phyloP scores from a whole-genome alignment of 1,284 basidiomycete genomes.

The Ceratobasidium sp. region DNA sequence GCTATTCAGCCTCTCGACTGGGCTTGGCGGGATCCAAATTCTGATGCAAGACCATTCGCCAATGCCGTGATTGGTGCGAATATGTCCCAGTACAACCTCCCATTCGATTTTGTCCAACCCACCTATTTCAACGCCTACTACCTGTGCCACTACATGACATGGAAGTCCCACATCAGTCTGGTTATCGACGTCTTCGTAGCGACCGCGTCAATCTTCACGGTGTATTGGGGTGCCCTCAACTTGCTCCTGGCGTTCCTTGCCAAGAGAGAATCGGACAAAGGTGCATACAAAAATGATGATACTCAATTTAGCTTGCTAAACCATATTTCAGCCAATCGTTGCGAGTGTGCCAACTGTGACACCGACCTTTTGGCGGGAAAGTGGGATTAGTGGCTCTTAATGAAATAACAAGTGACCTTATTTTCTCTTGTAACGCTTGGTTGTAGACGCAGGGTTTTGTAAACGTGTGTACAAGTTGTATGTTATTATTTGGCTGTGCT shows the following conservation, averaged over 20 bases:
- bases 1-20: not conserved
- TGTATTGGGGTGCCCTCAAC: too few species aligned
- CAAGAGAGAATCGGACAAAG: not conserved
- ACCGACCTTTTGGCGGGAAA: too few species aligned
- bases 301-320: not conserved
- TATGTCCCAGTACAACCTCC: not conserved
- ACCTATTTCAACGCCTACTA: not conserved
- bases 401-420: too few species aligned
- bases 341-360: not conserved
- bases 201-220: not conserved
- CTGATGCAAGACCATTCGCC: too few species aligned
- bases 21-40: not conserved
- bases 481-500: not conserved
- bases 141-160: conserved; percentile 2
- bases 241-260: too few species aligned
- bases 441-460: not conserved
- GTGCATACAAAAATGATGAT: not conserved
- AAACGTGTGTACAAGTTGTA: not conserved
- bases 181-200: conserved; percentile 3
- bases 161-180: not conserved
- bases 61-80: not conserved
- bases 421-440: not conserved
- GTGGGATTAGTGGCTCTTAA: too few species aligned
- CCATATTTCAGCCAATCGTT: not conserved
- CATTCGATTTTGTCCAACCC: not conserved